Evolutionary conservation across 192 early-diverging fungal genomes (phyloP).

Genomic region (Geranomyces variabilis): DNA sequence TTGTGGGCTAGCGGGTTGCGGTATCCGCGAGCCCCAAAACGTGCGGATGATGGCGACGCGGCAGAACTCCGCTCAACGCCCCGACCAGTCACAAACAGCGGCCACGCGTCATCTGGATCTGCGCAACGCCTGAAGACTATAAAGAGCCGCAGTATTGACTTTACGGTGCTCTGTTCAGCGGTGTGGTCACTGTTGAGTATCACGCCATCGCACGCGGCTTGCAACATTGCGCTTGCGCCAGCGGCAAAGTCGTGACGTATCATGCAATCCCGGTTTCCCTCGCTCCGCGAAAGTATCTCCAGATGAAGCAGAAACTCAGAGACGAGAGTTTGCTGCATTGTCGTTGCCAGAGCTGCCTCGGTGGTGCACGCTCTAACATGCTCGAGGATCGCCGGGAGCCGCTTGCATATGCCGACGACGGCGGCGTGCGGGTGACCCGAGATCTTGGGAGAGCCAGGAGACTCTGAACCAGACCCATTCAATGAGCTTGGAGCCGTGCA

Average conservation of each 20-base stretch:
- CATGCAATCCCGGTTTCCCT: constrained; percentile 39
- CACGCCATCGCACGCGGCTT: neutral
- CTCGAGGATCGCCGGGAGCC: neutral
- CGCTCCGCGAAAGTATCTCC: constrained; percentile 42
- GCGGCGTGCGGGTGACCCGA: constrained; percentile 30
- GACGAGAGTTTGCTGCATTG: constrained; percentile 37
- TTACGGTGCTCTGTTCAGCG: neutral
- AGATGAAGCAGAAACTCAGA: constrained; percentile 23
- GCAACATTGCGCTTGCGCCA: constrained; percentile 9
- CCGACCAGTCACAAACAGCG: neutral
- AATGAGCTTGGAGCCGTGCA: too few relatives aligned
- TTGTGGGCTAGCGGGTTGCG: constrained; percentile 2
- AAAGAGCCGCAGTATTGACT: neutral
- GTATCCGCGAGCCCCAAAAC: neutral
- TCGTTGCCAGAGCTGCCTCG: neutral
- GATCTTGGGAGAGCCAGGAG: neutral
- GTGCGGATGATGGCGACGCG: neutral
- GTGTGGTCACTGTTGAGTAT: neutral
- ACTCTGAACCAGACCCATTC: neutral
- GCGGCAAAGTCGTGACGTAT: constrained; percentile 24
- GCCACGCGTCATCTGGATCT: constrained; percentile 18
- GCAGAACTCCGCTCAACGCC: neutral
- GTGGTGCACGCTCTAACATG: neutral
- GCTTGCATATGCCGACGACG: constrained; percentile 18
- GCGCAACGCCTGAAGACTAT: constrained; percentile 10